Percentiles rank a stretch among this genome's conserved stretches.
Conservation (phyloP, 129 eudicot genomes). For the Flaveria ramosissima region DNA sequence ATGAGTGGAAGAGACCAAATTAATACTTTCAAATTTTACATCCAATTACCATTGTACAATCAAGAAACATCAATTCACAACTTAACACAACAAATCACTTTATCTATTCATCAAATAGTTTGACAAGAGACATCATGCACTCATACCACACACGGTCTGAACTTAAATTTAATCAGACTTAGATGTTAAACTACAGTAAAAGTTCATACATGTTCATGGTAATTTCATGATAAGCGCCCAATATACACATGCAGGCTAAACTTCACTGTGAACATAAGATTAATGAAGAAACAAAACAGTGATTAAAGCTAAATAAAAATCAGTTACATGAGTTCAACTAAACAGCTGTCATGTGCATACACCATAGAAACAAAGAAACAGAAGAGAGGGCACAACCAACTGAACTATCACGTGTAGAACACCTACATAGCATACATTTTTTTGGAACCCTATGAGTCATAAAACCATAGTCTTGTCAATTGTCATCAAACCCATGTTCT, state of each 20-base stretch:
- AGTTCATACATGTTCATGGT: slow-evolving; percentile 24
- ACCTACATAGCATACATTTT: slow-evolving; percentile 18
- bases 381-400: slow-evolving; percentile 13
- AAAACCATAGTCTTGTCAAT: background rate
- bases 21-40: background rate
- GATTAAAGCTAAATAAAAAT: slow-evolving; percentile 12
- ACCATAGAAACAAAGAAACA: background rate
- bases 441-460: slow-evolving; percentile 19
- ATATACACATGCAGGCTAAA: slow-evolving; percentile 7
- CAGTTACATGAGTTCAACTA: slow-evolving; percentile 20
- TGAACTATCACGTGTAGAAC: slow-evolving; percentile 28
- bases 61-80: background rate
- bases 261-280: background rate
- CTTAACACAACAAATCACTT: no score
- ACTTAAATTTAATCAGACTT: no score
- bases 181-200: background rate
- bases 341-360: slow-evolving; percentile 9
- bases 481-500: background rate
- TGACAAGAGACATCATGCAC: background rate
- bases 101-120: no score
- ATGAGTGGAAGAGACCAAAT: background rate
- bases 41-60: background rate
- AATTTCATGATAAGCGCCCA: slow-evolving; percentile 18
- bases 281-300: slow-evolving; percentile 22
- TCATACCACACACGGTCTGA: background rate